Base-by-base conservation (phyloP, 768 basidiomycete species). In the Suillus placidus region DNA sequence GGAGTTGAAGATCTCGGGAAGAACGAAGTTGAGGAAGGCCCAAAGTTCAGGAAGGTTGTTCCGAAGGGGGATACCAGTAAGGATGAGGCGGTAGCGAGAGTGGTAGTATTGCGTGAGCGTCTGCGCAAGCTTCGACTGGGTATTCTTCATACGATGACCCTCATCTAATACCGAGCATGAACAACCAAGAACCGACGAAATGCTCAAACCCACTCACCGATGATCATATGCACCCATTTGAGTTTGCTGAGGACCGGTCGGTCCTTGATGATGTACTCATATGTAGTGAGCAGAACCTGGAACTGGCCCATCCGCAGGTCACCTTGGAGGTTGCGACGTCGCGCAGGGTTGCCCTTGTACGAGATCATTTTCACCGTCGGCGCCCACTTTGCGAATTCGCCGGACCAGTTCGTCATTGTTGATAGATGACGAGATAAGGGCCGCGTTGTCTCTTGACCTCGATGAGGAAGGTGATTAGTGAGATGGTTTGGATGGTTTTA, bases 131-230 rank as follows among this genome's bases (percentile, higher is more conserved):
- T 97, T 97, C 81, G 81, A 94, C 85, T 79, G 94, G 16, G 88
- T 95, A 74, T 98, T 97, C 82, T 98, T 98, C 94, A 97, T 95
- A 74, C 95, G 92, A 78, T 97, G 95, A 70, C 95, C 95, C 84
- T 98, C 95, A 74, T 98, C 90, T 93, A 60, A 49, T 67, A 38
- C 64, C 66, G 57, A 66, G 62, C 12, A 18, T 42, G 23, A 26
- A 58, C n/a, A 26, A n/a, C 18, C 26, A 62, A 40, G 43, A 13
- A 16, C 6, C 40, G 42, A 12, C 13, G 10, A 43, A 54, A 58
- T 55, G 38, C 34, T 26, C 37, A 18, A 45, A 16, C 37, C 38
- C 67, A 57, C 85, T 64, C 67, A 92, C 90, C 95, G 68, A 98
- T 95, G 76, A 98, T 97, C 94, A 96, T 97, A 75, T 98, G 96